Evolutionary conservation across 1,284 basidiomycete genomes (phyloP).

Genomic region (Xerocomus amazonicus): DNA sequence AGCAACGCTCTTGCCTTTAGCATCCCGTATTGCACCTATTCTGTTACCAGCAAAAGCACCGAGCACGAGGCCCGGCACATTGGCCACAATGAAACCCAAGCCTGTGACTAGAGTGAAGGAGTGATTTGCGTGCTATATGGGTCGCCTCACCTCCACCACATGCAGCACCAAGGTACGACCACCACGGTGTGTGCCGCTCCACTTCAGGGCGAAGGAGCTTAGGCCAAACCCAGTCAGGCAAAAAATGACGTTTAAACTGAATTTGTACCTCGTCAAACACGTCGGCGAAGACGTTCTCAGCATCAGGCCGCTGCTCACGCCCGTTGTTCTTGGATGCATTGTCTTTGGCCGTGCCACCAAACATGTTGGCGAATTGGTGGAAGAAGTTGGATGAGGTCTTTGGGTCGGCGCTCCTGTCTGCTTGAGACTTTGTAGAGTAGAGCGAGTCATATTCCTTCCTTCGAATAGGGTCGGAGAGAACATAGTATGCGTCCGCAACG

Average conservation of each 20-base stretch:
- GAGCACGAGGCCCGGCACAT: conserved; percentile 77
- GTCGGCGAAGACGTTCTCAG: conserved; percentile 81
- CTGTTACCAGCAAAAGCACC: conserved; percentile 83
- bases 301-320: conserved; percentile 57
- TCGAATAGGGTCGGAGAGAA: conserved; percentile 80
- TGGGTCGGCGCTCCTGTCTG: conserved; percentile 58
- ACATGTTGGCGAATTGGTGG: conserved; percentile 71
- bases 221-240: conserved; percentile 10
- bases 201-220: conserved; percentile 78
- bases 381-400: conserved; percentile 73
- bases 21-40: conserved; percentile 84
- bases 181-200: conserved; percentile 63
- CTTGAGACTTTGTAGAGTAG: conserved; percentile 48
- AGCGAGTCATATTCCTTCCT: conserved; percentile 80
- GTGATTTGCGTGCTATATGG: background rate
- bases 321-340: conserved; percentile 32
- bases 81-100: conserved; percentile 85
- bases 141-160: conserved; percentile 40
- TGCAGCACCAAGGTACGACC: conserved; percentile 75
- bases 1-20: conserved; percentile 89
- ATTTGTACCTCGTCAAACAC: conserved; percentile 81
- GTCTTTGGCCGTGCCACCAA: conserved; percentile 38
- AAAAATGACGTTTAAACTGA: background rate
- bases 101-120: conserved; percentile 39
- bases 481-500: conserved; percentile 95